These are phyloP conservation scores for Ascobolus immersus DNA, from an alignment of 495 filamentous ascomycete genomes.

Conservation along the genomic window DNA sequence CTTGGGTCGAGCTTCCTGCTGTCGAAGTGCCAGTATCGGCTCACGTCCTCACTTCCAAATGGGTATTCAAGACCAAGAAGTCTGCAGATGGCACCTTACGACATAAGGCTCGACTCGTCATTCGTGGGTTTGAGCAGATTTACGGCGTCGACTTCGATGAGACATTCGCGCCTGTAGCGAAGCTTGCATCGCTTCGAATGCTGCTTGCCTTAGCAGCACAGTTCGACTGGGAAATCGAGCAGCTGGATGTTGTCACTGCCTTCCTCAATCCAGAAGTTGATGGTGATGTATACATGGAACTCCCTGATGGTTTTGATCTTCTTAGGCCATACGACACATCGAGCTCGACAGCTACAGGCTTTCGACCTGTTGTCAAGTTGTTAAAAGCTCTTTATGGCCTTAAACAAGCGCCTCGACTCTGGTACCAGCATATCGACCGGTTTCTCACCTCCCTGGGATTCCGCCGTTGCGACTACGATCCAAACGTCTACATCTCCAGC, in stretches of 20 bases:
- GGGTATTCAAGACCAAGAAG: constrained; percentile 11
- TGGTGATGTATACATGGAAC: constrained; percentile 7
- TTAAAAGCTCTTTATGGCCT: background rate
- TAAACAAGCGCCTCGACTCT: background rate
- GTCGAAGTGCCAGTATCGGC: too few species aligned
- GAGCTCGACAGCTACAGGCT: too few species aligned
- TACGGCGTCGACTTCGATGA: constrained; percentile 13
- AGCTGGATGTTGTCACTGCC: constrained; percentile 7
- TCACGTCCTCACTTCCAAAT: too few species aligned
- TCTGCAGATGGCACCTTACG: background rate
- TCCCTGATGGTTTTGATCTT: constrained; percentile 5
- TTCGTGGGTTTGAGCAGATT: constrained; percentile 10
- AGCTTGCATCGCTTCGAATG: constrained; percentile 2
- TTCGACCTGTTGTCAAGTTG: too few species aligned
- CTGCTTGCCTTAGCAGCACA: constrained; percentile 5
- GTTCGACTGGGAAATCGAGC: constrained; percentile 1
- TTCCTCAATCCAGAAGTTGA: constrained; percentile 5
- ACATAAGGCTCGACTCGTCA: constrained; percentile 12
- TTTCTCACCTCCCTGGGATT: background rate
- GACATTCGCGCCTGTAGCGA: constrained; percentile 11
- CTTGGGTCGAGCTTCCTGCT: too few species aligned
- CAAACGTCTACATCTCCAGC: background rate
- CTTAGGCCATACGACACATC: too few species aligned
- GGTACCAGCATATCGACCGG: background rate
- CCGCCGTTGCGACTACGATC: background rate